Evolutionary conservation across 257 asterid genomes (phyloP), one percentile per base, ranked within the genome.

Genomic region (Linderniella brevidens): DNA sequence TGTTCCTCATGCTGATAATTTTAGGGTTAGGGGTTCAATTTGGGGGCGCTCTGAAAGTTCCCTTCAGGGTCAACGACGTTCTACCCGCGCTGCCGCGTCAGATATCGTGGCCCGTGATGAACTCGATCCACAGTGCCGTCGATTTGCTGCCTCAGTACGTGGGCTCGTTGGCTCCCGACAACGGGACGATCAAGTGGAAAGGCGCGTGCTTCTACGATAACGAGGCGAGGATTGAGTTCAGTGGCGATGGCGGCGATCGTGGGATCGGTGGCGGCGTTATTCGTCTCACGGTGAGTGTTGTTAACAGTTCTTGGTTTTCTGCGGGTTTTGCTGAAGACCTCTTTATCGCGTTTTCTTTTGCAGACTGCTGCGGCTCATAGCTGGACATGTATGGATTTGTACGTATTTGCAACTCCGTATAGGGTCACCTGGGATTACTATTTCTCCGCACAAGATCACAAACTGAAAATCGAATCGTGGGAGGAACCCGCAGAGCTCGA

Each of bases 301-400:
- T 61, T 35, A 36, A 32, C 35, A 10, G 37, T 35, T 39, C 43
- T 39, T 3, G 43, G 43, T 1, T 10, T 39, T 39, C 9, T 11
- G 17, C 17, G 7, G 47, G 47, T 14, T 42, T 11, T 12, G 17
- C n/a, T n/a, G n/a, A n/a, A 10, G 47, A 42, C 9, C 5, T 42
- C 43, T 39, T 39, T 13, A 39, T 39, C 43, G 43, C 43, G 43
- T 39, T 39, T 39, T 39, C 43, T 38, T 50, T 49, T 57, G 53
- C 77, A 90, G 99, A 85, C 96, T 48, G 65, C 73, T 39, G 77
- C 75, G 66, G 93, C 96, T 25, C 99, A 85, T 67, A 90, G 99
- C 75, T 90, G 94, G 99, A 79, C 94, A n/a, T 90, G 99, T 48
- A 85, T 90, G 96, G 99, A 90, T 73, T 67, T 90, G 20, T 90